Evolutionary conservation across 2,329 filamentous ascomycete species (phyloP), one percentile per base, ranked within the genome.

Genomic region (Paecilomyces variotii): DNA sequence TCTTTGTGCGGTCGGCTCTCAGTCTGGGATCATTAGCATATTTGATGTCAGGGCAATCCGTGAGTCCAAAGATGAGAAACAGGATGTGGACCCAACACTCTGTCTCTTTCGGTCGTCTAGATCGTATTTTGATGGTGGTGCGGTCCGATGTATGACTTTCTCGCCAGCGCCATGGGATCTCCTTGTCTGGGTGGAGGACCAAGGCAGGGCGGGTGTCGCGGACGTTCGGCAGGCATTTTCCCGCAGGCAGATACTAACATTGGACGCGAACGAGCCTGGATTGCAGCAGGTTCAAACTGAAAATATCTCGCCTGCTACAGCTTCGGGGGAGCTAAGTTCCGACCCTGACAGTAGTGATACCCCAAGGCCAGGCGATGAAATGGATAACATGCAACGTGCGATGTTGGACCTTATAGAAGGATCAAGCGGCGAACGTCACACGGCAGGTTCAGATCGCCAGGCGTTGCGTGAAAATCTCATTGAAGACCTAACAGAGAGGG

Each of bases 161-260:
- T 91, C 90, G 3, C 92, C 93, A 0, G 89, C 89, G 1, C 90
- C 92, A 0, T 93, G 88, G 79, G 93, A 97, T 70, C 83, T 99
- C 19, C 78, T 99, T 49, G 89, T 95, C 5, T 97, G 94, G 92
- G 90, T 91, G 7, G 94, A 99, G 73, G 90, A 96, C 67, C 87
- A 89, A 62, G 78, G 78, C 14, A 71, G 75, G 61, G 75, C 75
- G 52, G 78, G 78, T 6, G 65, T 80, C 59, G 76, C 77, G 32
- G 78, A 80, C 65, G 67, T 80, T 54, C 77, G 78, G 45, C 76
- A 76, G 59, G 68, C 67, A n/a, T 80, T 79, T 59, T 64, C 71
- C 30, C 73, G 78, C 54, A 70, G 76, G 56, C 78, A 80, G 61
- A 71, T 76, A 25, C 61, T 80, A 12, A 59, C 68, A n/a, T 56